phyloP scores from a whole-genome alignment of 1,284 basidiomycete genomes.

The Ustilago shanxiensis region DNA sequence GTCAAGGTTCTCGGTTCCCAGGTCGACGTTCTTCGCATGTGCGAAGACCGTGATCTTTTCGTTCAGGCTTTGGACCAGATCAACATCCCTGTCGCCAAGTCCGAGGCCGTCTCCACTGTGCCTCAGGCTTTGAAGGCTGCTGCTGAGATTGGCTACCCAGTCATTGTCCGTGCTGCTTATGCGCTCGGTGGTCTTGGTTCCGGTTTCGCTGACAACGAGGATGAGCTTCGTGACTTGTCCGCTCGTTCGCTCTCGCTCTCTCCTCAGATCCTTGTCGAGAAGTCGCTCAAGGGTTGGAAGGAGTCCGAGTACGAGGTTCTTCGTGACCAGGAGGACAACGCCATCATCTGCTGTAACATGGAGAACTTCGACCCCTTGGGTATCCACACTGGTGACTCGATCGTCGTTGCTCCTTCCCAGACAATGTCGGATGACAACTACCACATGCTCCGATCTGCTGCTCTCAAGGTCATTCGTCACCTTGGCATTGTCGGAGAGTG shows the following conservation, averaged over 20 bases:
- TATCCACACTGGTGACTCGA: constrained; percentile 99
- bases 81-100: constrained; percentile 95
- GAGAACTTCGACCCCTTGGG: constrained; percentile 99
- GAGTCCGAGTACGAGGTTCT: constrained; percentile 99
- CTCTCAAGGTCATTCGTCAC: constrained; percentile 96
- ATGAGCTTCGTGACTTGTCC: constrained; percentile 93
- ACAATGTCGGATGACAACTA: constrained; percentile 95
- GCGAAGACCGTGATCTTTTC: constrained; percentile 95
- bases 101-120: constrained; percentile 96
- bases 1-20: constrained; percentile 94
- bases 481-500: constrained; percentile 98
- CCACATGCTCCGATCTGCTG: constrained; percentile 97
- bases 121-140: constrained; percentile 92
- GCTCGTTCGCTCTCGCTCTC: constrained; percentile 90
- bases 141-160: constrained; percentile 92
- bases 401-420: constrained; percentile 98
- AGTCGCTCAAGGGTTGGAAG: constrained; percentile 99
- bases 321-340: constrained; percentile 87
- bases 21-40: constrained; percentile 81
- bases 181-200: constrained; percentile 98
- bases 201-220: constrained; percentile 94
- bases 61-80: constrained; percentile 98
- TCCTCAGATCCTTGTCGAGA: constrained; percentile 97
- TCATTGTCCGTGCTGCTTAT: constrained; percentile 97
- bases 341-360: constrained; percentile 96